phyloP scores from a whole-genome alignment of 1,284 basidiomycete species.

The Neotropicomus parvogracilis region DNA sequence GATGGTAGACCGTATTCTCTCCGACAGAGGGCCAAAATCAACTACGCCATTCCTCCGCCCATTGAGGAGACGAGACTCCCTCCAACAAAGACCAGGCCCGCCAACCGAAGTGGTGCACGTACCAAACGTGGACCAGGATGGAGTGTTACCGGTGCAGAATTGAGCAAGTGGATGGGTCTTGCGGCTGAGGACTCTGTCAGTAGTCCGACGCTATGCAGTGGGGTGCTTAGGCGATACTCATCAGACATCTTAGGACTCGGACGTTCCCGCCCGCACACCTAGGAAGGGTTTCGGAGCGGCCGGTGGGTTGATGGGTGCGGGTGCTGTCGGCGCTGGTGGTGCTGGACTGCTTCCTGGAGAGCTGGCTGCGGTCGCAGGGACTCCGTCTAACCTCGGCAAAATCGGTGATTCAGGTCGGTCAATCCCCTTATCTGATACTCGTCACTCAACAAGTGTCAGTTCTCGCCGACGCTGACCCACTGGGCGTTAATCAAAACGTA shows the following conservation, averaged over 20 bases:
- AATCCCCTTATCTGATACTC: not conserved
- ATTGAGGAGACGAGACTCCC: slow-evolving; percentile 63
- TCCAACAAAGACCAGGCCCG: slow-evolving; percentile 38
- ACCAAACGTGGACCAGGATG: slow-evolving; percentile 56
- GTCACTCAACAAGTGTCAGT: slow-evolving; percentile 39
- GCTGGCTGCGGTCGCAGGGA: slow-evolving; percentile 58
- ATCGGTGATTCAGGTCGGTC: slow-evolving; percentile 68
- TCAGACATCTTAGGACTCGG: slow-evolving; percentile 54
- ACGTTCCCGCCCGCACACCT: slow-evolving; percentile 60
- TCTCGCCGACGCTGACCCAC: slow-evolving; percentile 94
- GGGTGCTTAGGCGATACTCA: slow-evolving; percentile 5
- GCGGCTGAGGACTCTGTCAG: slow-evolving; percentile 65
- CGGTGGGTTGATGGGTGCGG: slow-evolving; percentile 53
- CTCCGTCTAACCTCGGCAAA: slow-evolving; percentile 79
- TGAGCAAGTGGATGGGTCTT: slow-evolving; percentile 73
- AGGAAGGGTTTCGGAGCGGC: slow-evolving; percentile 56
- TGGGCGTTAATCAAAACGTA: slow-evolving; percentile 91
- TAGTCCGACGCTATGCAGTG: slow-evolving; percentile 10
- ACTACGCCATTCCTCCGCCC: slow-evolving; percentile 74
- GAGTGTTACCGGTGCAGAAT: slow-evolving; percentile 72
- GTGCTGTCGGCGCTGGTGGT: slow-evolving; percentile 42
- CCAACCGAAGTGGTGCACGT: slow-evolving; percentile 33
- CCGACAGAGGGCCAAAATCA: slow-evolving; percentile 60
- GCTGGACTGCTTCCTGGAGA: slow-evolving; percentile 58
- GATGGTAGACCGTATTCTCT: slow-evolving; percentile 63